phyloP scores from a whole-genome alignment of 768 basidiomycete genomes.

The Termitomyces sp. region DNA sequence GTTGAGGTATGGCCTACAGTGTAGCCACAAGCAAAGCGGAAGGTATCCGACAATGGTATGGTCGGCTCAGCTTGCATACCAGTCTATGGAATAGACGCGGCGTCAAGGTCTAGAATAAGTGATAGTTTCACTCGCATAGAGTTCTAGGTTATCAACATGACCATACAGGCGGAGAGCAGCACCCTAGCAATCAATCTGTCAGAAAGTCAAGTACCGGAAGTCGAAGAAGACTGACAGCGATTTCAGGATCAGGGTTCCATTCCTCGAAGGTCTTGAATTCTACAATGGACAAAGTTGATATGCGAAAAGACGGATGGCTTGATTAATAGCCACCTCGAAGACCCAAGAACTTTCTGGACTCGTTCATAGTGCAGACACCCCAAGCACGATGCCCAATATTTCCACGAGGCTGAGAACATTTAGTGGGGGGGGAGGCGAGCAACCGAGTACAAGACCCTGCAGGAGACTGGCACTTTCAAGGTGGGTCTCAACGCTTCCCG shows the following conservation, averaged over 20 bases:
- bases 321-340: conserved; percentile 29
- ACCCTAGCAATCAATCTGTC: background rate
- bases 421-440: no score
- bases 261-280: conserved; percentile 43
- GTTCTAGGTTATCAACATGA: conserved; percentile 28
- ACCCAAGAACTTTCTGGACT: conserved; percentile 46
- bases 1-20: conserved; percentile 13
- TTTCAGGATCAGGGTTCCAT: conserved; percentile 45
- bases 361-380: conserved; percentile 55
- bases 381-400: conserved; percentile 50
- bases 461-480: no score
- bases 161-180: conserved; percentile 27
- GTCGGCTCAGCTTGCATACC: conserved; percentile 27
- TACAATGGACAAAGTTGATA: conserved; percentile 7
- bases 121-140: conserved; percentile 19
- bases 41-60: conserved; percentile 23
- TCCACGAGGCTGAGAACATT: conserved; percentile 43
- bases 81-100: conserved; percentile 9
- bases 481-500: no score
- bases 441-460: conserved; percentile 43
- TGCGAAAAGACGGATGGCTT: background rate
- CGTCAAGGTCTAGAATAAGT: background rate
- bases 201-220: background rate
- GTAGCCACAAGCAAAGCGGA: conserved; percentile 23
- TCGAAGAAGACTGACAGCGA: conserved; percentile 26